Evolutionary conservation across 2,329 filamentous ascomycete species (phyloP), one percentile per base, ranked within the genome.

Genomic region (Apiospora malaysiana): DNA sequence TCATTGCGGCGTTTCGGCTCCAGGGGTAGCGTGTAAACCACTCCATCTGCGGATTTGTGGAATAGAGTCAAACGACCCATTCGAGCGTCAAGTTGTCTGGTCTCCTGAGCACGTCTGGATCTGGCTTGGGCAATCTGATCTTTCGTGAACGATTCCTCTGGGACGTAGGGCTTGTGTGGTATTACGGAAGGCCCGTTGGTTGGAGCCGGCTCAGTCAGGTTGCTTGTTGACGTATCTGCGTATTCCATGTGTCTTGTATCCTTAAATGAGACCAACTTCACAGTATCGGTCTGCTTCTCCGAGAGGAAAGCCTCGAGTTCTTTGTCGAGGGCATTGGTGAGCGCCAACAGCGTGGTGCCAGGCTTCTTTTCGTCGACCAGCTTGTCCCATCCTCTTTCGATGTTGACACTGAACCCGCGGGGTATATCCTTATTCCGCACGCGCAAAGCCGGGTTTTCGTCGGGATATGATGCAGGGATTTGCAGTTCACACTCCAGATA

Each of bases 81-180:
- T 43, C 93, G 89, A 40, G 93, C 88, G 81, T 95, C 92, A 0
- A 96, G 85, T 77, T 94, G 93, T 47, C 90, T 88, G 32, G 89
- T 88, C 78, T 95, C 92, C 66, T 87, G 83, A 25, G 90, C 88
- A 72, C 93, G 85, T 69, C 87, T 87, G 51, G 87, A 86, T 76
- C 89, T 88, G 43, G 93, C 93, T 71, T 87, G 84, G 4, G 83
- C 82, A 71, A 89, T 90, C 78, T 94, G 86, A 66, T 91, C 87
- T 46, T 81, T 81, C 0, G 89, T 88, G 76, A 88, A 91, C 2
- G 82, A 85, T 59, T 84, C 83, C 72, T 85, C 82, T 0, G 83
- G 83, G 12, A 84, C 74, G 71, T 84, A 85, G 1, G 77, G 74
- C 70, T 74, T 77, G 25, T 71, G 71, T 37, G 75, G 72, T 43